Evolutionary conservation across 768 basidiomycete genomes (phyloP), one percentile per base, ranked within the genome.

Genomic region (Rhodotorula toruloides): DNA sequence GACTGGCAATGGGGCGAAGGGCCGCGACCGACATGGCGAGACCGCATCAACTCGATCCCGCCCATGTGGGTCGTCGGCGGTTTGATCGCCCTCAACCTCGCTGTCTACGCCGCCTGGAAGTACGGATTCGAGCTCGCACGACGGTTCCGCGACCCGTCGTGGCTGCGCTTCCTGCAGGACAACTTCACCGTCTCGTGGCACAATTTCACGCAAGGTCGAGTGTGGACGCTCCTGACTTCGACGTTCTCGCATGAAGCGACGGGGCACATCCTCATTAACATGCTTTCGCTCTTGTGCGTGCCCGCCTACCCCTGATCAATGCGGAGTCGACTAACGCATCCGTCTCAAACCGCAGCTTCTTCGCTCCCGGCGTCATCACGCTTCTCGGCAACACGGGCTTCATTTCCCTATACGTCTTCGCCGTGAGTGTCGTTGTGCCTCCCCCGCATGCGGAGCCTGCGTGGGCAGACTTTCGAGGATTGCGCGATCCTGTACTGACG

Each of bases 201-300:
- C 25, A 90, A 89, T 76, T 72, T 90, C 16, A 74, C 77, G 1
- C 73, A 80, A 16, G 88, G 88, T n/a, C 81, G 88, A 77, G 72
- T 86, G 87, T 90, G 88, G 87, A 89, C 87, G 1, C 78, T 85
- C 32, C 69, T 89, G 16, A 87, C 89, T 0, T 79, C 83, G 25
- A 81, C 80, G 65, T 91, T 91, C 79, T 88, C 88, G 6, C 68
- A 70, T 53, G 63, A 65, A 16, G 60, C 56, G 2, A 48, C 56
- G 2, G 34, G 44, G 3, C 68, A 70, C 53, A 39, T 70, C 34
- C 32, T 52, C 8, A 48, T 70, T 44, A 70, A 70, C 56, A 58
- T 61, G 52, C 25, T 57, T 29, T 57, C 63, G 2, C 53, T 61
- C 42, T 58, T 49, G 46, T 54, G 37, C 21, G 53, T 29, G n/a